Evolutionary conservation across 2,329 filamentous ascomycete species (phyloP), one percentile per base, ranked within the genome.

Genomic region (Pseudocercospora pini-densiflorae): DNA sequence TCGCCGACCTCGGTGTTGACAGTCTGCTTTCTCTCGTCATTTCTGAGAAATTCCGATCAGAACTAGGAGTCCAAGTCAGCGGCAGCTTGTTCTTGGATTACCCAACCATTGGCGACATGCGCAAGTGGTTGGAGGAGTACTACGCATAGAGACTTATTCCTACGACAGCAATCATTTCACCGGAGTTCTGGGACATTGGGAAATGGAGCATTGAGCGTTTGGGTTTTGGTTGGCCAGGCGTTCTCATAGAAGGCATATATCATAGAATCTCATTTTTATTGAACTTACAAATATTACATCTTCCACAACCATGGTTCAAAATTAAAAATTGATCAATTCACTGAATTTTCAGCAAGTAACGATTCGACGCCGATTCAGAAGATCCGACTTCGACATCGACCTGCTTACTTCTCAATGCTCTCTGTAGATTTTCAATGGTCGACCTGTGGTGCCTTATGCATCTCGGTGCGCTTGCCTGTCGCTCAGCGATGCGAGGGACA

Each of bases 1-100:
- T 79, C 51, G 69, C 69, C 1, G 68, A 75, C 23, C 58, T 80
- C 2, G 79, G 78, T 3, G 69, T 81, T 31, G 79, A 81, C 65
- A 77, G 74, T 19, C 70, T 81, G 8, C 73, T 81, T 74, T 75
- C 72, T 4, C 69, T 81, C 1, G 76, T 78, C 3, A 73, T 81
- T 12, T 64, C 75, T 0, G 74, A 75, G 24, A 78, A 77, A 61
- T 76, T 80, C 57, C 63, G 74, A 1, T 66, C 65, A 2, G 71
- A 79, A 55, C 70, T 81, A 16, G 71, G 69, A 3, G 55, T 80
- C 1, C 72, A 76, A 29, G 66, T 79, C 16, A 58, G 58, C 23
- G 58, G 68, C 8, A 70, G 65, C 40, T 55, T 77, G 3, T 73
- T 76, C 64, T 61, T 74, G 47, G 73, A 74, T 6, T 76, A 71